Conservation (phyloP, 345 rosid genomes). For the rapeseed (Brassica napus) region DNA sequence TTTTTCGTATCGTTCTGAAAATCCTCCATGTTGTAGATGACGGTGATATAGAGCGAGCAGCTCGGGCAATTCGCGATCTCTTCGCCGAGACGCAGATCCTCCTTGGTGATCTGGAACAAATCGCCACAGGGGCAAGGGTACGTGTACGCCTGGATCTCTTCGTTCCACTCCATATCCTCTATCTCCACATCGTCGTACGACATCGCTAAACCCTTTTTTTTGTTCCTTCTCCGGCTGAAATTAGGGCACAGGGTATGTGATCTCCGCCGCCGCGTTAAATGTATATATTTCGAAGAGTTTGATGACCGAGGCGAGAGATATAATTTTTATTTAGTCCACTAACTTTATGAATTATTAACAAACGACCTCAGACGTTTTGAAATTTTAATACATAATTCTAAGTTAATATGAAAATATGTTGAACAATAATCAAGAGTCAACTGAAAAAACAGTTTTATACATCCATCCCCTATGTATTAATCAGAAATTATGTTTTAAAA, state of each 20-base stretch:
- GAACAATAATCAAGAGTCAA: too few species aligned
- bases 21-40: conserved; percentile 81
- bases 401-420: too few species aligned
- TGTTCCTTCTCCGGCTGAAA: conserved; percentile 22
- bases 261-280: conserved; percentile 19
- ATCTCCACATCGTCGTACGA: conserved; percentile 99
- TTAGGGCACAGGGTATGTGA: conserved; percentile 15
- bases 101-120: conserved; percentile 86
- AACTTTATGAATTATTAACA: not conserved
- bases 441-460: too few species aligned
- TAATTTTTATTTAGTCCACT: not conserved
- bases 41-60: conserved; percentile 89
- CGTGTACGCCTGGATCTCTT: conserved; percentile 72
- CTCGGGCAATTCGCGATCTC: conserved; percentile 91
- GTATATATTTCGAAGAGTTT: not conserved
- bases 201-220: conserved; percentile 42
- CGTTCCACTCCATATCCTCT: conserved; percentile 96
- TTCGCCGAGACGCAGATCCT: conserved; percentile 79
- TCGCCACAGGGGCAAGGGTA: conserved; percentile 97
- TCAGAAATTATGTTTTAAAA: too few species aligned
- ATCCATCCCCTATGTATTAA: too few species aligned
- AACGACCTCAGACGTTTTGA: too few species aligned
- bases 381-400: too few species aligned
- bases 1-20: conserved; percentile 48
- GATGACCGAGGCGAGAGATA: not conserved